A percentile compares a stretch with the other conserved stretches of the same genome.
phyloP scores from a whole-genome alignment of 1,284 basidiomycete species.

The Amylostereum areolatum region DNA sequence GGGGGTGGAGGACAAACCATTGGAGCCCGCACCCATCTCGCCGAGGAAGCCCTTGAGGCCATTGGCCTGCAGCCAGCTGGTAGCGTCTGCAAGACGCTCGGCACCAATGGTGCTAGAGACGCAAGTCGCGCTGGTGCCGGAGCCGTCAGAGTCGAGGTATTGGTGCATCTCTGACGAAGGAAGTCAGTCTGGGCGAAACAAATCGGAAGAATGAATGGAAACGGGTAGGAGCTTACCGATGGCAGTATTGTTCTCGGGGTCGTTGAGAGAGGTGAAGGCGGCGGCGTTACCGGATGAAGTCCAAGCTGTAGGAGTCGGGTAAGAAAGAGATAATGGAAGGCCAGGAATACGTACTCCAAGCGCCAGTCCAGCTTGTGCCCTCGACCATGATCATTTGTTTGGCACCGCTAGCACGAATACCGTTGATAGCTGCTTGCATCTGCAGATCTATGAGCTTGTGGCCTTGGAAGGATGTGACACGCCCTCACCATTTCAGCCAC shows the following conservation, averaged over 20 bases:
- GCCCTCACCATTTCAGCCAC: slow-evolving; percentile 39
- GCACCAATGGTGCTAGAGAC: slow-evolving; percentile 55
- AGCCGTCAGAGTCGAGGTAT: slow-evolving; percentile 63
- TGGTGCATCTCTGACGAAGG: slow-evolving; percentile 53
- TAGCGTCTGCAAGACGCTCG: slow-evolving; percentile 50
- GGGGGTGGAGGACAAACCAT: slow-evolving; percentile 23
- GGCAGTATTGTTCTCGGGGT: slow-evolving; percentile 58
- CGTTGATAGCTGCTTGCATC: slow-evolving; percentile 61
- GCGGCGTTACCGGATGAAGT: slow-evolving; percentile 50
- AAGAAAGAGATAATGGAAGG: slow-evolving; percentile 2
- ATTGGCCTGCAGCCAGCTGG: slow-evolving; percentile 52
- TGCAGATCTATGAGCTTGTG: slow-evolving; percentile 14
- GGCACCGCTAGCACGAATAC: slow-evolving; percentile 53
- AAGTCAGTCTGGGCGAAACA: neutral
- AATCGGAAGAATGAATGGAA: neutral
- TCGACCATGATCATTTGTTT: slow-evolving; percentile 46
- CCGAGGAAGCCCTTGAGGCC: slow-evolving; percentile 60
- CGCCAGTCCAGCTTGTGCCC: slow-evolving; percentile 35
- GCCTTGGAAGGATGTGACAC: neutral
- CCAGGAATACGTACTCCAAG: slow-evolving; percentile 21
- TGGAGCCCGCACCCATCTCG: slow-evolving; percentile 56
- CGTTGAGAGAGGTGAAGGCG: slow-evolving; percentile 45
- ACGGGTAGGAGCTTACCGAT: slow-evolving; percentile 32
- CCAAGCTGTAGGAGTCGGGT: slow-evolving; percentile 42
- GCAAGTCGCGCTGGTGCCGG: slow-evolving; percentile 48